Conservation (phyloP, 1,284 basidiomycete species). For the Apiotrichum domesticum region DNA sequence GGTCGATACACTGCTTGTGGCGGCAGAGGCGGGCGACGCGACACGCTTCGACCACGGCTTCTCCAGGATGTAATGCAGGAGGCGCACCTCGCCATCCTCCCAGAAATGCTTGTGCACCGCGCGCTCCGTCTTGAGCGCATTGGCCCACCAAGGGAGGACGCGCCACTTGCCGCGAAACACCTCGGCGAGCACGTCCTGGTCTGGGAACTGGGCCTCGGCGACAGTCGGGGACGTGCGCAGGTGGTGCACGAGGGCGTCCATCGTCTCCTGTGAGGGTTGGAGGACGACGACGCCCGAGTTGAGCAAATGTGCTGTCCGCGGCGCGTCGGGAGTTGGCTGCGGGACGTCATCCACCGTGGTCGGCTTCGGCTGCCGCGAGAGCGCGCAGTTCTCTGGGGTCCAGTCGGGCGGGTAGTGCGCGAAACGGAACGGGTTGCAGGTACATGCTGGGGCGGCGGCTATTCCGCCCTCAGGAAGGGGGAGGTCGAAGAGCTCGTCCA, state of each 20-base stretch:
- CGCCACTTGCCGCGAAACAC: slow-evolving; percentile 60
- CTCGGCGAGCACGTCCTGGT: slow-evolving; percentile 83
- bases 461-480: slow-evolving; percentile 65
- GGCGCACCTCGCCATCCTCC: slow-evolving; percentile 46
- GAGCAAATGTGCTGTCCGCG: slow-evolving; percentile 68
- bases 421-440: slow-evolving; percentile 83
- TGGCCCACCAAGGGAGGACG: slow-evolving; percentile 49
- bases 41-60: slow-evolving; percentile 41
- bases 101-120: slow-evolving; percentile 46
- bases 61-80: slow-evolving; percentile 47
- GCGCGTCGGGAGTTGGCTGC: slow-evolving; percentile 52
- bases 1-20: background rate
- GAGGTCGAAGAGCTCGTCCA: slow-evolving; percentile 84
- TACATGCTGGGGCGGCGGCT: slow-evolving; percentile 80
- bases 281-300: slow-evolving; percentile 87
- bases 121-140: slow-evolving; percentile 50
- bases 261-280: slow-evolving; percentile 55
- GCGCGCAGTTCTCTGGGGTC: slow-evolving; percentile 82
- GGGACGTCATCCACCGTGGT: slow-evolving; percentile 47
- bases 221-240: slow-evolving; percentile 66
- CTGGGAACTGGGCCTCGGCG: slow-evolving; percentile 70
- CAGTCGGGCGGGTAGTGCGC: slow-evolving; percentile 83
- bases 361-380: slow-evolving; percentile 60
- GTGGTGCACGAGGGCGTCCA: slow-evolving; percentile 56
- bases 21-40: background rate